Evolutionary conservation across 371 early-diverging fungal species (phyloP).

Genomic region (Rhizopus delemar): DNA sequence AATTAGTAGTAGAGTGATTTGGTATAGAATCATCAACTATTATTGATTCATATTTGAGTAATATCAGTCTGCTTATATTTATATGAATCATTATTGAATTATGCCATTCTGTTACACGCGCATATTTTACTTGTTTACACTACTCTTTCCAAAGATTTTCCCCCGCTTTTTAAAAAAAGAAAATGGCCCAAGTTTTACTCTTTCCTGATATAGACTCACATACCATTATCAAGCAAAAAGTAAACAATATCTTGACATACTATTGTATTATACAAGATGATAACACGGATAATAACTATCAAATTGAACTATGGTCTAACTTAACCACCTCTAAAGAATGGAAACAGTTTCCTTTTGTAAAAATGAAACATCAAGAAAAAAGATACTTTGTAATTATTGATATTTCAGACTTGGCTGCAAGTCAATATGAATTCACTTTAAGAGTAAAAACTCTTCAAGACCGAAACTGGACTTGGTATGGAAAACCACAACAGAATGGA

Average conservation of each 20-base stretch:
- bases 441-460: not conserved
- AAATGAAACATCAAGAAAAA: not conserved
- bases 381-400: conserved; percentile 1
- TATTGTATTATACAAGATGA: too few relatives aligned
- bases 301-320: conserved; percentile 25
- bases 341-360: conserved; percentile 10
- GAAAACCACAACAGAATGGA: conserved; percentile 14
- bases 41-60: conserved; percentile 16
- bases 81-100: conserved; percentile 17
- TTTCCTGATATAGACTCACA: too few relatives aligned
- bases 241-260: too few relatives aligned
- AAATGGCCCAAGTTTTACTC: too few relatives aligned
- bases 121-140: too few relatives aligned
- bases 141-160: too few relatives aligned
- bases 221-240: too few relatives aligned
- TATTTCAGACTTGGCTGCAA: not conserved
- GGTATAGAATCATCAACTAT: conserved; percentile 20
- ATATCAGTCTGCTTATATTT: conserved; percentile 34
- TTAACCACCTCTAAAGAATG: conserved; percentile 9
- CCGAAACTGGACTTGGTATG: conserved; percentile 20
- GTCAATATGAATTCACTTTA: conserved; percentile 20
- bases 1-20: conserved; percentile 11
- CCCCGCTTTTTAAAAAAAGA: too few relatives aligned
- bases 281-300: too few relatives aligned
- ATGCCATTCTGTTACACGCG: too few relatives aligned